phyloP scores from a whole-genome alignment of 371 early-diverging fungal species.

The Apophysomyces ossiformis region DNA sequence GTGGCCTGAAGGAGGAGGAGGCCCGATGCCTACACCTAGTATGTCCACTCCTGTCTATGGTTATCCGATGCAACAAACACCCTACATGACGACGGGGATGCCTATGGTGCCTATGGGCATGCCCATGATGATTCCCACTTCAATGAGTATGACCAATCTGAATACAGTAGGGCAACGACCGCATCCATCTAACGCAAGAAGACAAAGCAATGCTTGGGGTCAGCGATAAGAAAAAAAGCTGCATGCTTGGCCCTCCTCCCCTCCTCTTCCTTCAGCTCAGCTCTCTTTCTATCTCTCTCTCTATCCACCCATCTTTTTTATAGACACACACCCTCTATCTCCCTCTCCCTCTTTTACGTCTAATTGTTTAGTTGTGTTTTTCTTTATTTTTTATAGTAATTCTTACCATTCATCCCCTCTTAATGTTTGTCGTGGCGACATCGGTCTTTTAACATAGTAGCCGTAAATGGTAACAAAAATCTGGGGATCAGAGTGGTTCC shows the following conservation, averaged over 20 bases:
- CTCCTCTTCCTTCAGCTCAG: not conserved
- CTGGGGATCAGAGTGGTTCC: not conserved
- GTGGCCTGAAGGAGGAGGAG: not conserved
- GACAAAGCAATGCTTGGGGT: conserved; percentile 1
- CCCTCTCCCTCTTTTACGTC: too few relatives aligned
- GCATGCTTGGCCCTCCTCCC: too few relatives aligned
- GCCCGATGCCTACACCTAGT: conserved; percentile 3
- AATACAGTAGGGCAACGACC: not conserved
- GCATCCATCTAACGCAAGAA: not conserved
- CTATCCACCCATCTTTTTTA: too few relatives aligned
- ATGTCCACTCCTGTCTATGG: conserved; percentile 4
- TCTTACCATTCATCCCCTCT: too few relatives aligned
- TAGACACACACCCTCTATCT: too few relatives aligned
- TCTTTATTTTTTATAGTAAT: too few relatives aligned
- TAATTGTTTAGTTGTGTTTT: too few relatives aligned
- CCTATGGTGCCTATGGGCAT: conserved; percentile 6
- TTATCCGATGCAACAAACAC: conserved; percentile 3
- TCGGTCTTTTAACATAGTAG: not conserved
- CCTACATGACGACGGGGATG: conserved; percentile 7
- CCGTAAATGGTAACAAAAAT: not conserved
- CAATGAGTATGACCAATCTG: not conserved
- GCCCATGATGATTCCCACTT: not conserved
- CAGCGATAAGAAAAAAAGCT: not conserved
- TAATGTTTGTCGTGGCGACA: not conserved
- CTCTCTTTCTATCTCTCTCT: not conserved